Base-by-base conservation (phyloP, 139 green algal genomes). In the Bryopsis sp. region DNA sequence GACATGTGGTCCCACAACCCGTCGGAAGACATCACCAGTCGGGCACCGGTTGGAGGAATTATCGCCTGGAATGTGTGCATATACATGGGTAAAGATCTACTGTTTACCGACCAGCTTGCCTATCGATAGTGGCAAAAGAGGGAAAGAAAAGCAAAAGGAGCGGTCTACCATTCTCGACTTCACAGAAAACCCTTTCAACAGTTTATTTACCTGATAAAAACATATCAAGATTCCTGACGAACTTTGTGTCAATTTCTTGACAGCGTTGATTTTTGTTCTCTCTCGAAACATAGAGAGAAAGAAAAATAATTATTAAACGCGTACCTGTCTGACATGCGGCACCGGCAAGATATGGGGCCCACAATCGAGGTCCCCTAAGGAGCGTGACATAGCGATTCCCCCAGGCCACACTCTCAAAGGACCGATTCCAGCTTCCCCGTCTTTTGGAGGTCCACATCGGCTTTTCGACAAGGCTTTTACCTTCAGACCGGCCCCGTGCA, bases 351-450 rank as follows among this genome's bases (percentile, higher is more conserved):
- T 82, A 36, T 79, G 77, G 0, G 82, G 66, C 1, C 92, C 92
- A 0, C 89, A 88, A 63, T 95, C 92, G 71, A 91, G 74, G 70
- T 97, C 91, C 1, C 91, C 92, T 3, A 97, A 81, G 3, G 84
- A 86, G 0, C 90, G 74, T 2, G 85, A 90, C 29, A 97, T 81
- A 47, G 84, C 92, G 58, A 97, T 75, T 5, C 91, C 91, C 1
- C 91, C 91, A 1, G 91, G 91, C 92, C 91, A 97, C 5, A 91
- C 74, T 35, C 90, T 79, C 37, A 97, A 75, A 0, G 91, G 91
- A 3, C 91, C 91, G 29, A 95, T 82, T 2, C 89, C 89, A 33
- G 74, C 75, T 54, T 85, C 81, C 3, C 74, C 71, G 19, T 76
- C 77, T 64, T 75, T 75, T 11, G 85, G 79, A 0, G 82, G 85